These are phyloP conservation scores for Hymenoscyphus fraxineus DNA, from an alignment of 2,329 filamentous ascomycete genomes.

Conservation along the genomic window DNA sequence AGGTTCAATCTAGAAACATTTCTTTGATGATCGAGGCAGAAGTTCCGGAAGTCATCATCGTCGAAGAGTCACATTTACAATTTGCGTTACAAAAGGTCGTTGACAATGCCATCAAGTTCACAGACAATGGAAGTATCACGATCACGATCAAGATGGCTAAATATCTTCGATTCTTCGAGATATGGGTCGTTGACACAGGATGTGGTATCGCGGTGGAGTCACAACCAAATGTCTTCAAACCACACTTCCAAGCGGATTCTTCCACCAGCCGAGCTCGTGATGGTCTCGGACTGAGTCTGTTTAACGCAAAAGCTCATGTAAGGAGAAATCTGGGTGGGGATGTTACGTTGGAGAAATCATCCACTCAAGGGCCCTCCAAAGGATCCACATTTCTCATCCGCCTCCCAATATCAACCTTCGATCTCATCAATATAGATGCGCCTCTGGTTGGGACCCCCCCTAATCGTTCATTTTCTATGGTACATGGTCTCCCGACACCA, in stretches of 20 bases:
- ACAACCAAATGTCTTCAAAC: conserved; percentile 63
- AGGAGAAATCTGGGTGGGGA: conserved; percentile 63
- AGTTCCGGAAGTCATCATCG: conserved; percentile 50
- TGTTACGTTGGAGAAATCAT: conserved; percentile 59
- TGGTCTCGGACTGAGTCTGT: conserved; percentile 63
- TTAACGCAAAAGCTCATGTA: conserved; percentile 69
- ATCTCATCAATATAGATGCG: conserved; percentile 17
- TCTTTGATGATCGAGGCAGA: conserved; percentile 37
- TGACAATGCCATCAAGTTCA: conserved; percentile 68
- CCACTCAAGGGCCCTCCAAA: conserved; percentile 54
- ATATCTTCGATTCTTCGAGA: conserved; percentile 51
- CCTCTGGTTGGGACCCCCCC: conserved; percentile 26
- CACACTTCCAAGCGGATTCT: conserved; percentile 65
- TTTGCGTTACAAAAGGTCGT: conserved; percentile 41
- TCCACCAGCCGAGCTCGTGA: conserved; percentile 65
- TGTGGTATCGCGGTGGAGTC: conserved; percentile 66
- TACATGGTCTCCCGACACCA: conserved; percentile 7
- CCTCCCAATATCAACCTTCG: conserved; percentile 44
- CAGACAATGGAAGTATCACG: conserved; percentile 58
- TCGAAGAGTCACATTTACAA: conserved; percentile 48
- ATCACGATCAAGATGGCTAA: conserved; percentile 54
- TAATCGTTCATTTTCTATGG: conserved; percentile 2
- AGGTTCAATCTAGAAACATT: conserved; percentile 35
- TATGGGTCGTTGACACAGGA: conserved; percentile 63
- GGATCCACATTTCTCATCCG: conserved; percentile 68